Evolutionary conservation across 73 alveolate species (phyloP).

Genomic region (Symbiodinium natans): DNA sequence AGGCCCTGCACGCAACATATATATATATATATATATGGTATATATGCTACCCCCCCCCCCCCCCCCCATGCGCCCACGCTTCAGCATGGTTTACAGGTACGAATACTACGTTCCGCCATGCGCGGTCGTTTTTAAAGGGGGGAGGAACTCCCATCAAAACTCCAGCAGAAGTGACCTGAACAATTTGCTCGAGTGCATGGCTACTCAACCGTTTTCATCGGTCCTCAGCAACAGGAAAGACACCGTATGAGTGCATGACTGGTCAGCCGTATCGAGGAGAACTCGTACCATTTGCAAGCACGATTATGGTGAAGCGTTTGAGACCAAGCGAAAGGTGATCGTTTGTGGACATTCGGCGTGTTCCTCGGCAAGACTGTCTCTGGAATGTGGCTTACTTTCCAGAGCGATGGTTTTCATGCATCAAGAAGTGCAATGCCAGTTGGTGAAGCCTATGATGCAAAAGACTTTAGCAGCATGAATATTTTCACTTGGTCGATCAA

Average conservation of each 20-base stretch:
- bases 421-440: neutral
- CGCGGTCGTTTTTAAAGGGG: too few relatives aligned
- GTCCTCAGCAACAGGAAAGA: neutral
- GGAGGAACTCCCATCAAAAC: too few relatives aligned
- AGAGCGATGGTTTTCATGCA: neutral
- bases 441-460: neutral
- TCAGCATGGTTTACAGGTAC: too few relatives aligned
- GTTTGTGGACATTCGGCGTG: neutral
- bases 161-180: too few relatives aligned
- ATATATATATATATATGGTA: too few relatives aligned
- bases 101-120: too few relatives aligned
- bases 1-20: too few relatives aligned
- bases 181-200: too few relatives aligned
- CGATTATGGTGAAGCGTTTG: neutral
- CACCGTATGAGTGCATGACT: neutral
- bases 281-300: neutral
- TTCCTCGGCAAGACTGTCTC: neutral
- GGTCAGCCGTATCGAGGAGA: neutral
- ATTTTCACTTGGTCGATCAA: neutral
- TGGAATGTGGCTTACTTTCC: neutral
- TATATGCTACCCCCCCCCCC: too few relatives aligned
- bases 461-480: neutral
- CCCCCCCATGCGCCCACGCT: too few relatives aligned
- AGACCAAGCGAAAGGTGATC: neutral
- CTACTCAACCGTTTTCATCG: neutral